Evolutionary conservation across 2,329 filamentous ascomycete species (phyloP), one percentile per base, ranked within the genome.

Genomic region (Penicillium glabrum): DNA sequence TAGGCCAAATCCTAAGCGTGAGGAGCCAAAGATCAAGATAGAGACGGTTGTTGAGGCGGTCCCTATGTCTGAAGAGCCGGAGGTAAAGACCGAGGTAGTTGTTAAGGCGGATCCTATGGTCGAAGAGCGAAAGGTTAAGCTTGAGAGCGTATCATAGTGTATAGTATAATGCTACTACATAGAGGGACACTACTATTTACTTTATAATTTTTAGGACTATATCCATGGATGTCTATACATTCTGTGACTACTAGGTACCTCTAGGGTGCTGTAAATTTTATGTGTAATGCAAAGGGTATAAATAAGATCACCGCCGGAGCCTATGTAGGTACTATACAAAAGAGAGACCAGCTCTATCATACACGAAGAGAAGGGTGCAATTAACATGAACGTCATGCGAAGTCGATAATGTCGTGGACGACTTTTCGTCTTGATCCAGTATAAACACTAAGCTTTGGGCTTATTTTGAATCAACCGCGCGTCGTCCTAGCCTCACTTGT

Each of bases 1-100:
- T 57, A 84, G 83, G 24, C 81, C 80, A 61, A 86, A 61, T 50
- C 49, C 58, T 31, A 55, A 50, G 23, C 48, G 49, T 43, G 58
- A 66, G 48, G 62, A 62, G 50, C 62, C 62, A 3, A 60, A 58
- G 57, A 53, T 70, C 26, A 69, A 70, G 54, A 61, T 66, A 51
- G 67, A 70, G 56, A 49, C 23, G 19, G 24, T 50, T 26, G 23
- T 19, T 27, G 46, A 39, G 33, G 47, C 39, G 19, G 11, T 6
- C 10, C 5, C 19, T 14, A 6, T 19, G 3, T 10, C 39, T 13
- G 29, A 48, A 23, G 46, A 33, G 21, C 27, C 27, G 29, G 24
- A 9, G 29, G 2, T 48, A 6, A 41, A 41, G 19, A 21, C 19
- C 5, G 19, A 21, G n/a, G 9, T 3, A 8, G n/a, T 13, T 41